Percentiles rank a stretch among this genome's conserved stretches.
These are phyloP conservation scores for Komagataella pastoris DNA, from an alignment of 805 yeast genomes.

Conservation along the genomic window DNA sequence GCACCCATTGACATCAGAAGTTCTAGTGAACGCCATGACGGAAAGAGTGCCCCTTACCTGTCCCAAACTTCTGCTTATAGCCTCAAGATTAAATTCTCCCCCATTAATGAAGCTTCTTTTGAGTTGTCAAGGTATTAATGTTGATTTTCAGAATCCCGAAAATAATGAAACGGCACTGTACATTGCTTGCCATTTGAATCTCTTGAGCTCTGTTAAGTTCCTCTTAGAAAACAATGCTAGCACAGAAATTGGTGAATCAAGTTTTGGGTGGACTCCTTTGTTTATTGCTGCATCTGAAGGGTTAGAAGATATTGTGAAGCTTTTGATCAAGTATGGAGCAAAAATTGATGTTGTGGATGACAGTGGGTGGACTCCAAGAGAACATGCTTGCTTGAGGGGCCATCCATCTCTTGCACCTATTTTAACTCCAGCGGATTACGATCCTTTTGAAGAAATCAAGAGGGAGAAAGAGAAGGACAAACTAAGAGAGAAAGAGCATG, in stretches of 20 bases:
- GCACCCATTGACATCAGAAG: slow-evolving; percentile 65
- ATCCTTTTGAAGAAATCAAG: slow-evolving; percentile 10
- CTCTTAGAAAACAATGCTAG: slow-evolving; percentile 51
- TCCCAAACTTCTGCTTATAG: slow-evolving; percentile 49
- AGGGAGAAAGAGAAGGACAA: background rate
- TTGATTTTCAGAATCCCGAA: slow-evolving; percentile 47
- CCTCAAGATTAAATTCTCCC: slow-evolving; percentile 51
- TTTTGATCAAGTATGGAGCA: slow-evolving; percentile 42
- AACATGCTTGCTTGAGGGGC: slow-evolving; percentile 87
- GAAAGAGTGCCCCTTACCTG: slow-evolving; percentile 26
- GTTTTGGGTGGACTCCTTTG: slow-evolving; percentile 92
- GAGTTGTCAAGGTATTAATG: slow-evolving; percentile 41
- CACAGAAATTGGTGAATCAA: slow-evolving; percentile 59
- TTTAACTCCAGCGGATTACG: slow-evolving; percentile 36
- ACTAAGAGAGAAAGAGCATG: background rate
- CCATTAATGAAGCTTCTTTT: slow-evolving; percentile 42
- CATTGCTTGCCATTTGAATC: slow-evolving; percentile 58
- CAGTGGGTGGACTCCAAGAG: slow-evolving; percentile 97
- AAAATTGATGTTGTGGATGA: slow-evolving; percentile 48
- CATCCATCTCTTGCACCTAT: slow-evolving; percentile 58
- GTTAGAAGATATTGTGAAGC: slow-evolving; percentile 35
- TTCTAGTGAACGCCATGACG: slow-evolving; percentile 34
- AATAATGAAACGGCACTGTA: slow-evolving; percentile 74
- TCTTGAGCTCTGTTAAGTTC: slow-evolving; percentile 34
- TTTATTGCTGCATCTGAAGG: slow-evolving; percentile 90